Evolutionary conservation across 2,329 filamentous ascomycete species (phyloP), one percentile per base, ranked within the genome.

Genomic region (Claviceps pazoutovae): DNA sequence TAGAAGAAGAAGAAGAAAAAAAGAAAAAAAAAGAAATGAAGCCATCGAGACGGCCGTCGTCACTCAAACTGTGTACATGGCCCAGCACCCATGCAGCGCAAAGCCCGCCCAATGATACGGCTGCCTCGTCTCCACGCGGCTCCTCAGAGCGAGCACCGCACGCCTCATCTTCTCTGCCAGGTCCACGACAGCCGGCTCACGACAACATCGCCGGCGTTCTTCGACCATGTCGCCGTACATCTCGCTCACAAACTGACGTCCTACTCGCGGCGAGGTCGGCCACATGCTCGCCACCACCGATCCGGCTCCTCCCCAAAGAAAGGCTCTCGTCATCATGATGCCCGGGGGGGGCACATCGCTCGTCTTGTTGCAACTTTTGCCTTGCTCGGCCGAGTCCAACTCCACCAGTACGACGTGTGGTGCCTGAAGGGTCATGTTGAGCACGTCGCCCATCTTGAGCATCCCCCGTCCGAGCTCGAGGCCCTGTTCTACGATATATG

Each of bases 41-140:
- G 30, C 30, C 30, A 34, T 34, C 30, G 30, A 34, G 30, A 11
- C 9, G 30, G 9, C 30, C 30, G 30, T 11, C 9, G 39, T 42
- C 39, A 19, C 17, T n/a, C 16, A 17, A 34, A 11, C 30, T 34
- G 30, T 34, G 9, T 37, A n/a, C 48, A 49, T 49, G 13, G 37
- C 48, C 48, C 48, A 49, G 19, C 30, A 42, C 26, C 48, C 48
- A 16, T 43, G 48, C 48, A 49, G 26, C 26, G 42, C 48, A 42
- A 49, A 43, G 23, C 36, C 48, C 48, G 37, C 48, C 48, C 48
- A 49, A 26, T 42, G 5, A 21, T 43, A 26, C 9, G 48, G 48
- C 48, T 49, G 36, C 16, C 39, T 49, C 17, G 48, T 49, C 21
- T 49, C 48, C 37, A 9, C n/a, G 6, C 16, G 17, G 21, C 37